A percentile compares a stretch with the other conserved stretches of the same genome.
Evolutionary conservation across 2,329 filamentous ascomycete species (phyloP).

Genomic region (Cladosporium sp.): DNA sequence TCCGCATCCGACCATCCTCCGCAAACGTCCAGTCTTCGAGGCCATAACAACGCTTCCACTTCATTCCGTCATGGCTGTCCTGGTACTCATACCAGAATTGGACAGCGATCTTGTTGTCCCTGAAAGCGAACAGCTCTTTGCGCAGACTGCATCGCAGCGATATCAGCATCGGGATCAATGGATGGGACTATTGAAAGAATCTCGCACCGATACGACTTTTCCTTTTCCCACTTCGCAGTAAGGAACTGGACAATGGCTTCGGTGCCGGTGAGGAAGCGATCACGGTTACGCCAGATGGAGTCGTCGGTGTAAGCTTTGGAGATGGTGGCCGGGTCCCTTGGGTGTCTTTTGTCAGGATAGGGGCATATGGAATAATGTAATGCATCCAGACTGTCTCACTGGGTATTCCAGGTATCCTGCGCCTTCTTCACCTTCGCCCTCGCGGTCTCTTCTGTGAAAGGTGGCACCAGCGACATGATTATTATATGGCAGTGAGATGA

Average conservation of each 20-base stretch:
- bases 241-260: constrained; percentile 68
- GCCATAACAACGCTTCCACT: constrained; percentile 88
- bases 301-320: constrained; percentile 73
- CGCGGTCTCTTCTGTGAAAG: constrained; percentile 74
- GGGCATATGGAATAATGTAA: not conserved
- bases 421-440: constrained; percentile 77
- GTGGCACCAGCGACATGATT: constrained; percentile 57
- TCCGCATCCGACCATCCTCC: constrained; percentile 68
- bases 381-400: constrained; percentile 45
- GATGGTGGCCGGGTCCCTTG: constrained; percentile 63
- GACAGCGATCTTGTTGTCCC: constrained; percentile 74
- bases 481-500: not conserved
- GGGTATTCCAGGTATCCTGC: constrained; percentile 80
- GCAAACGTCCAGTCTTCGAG: constrained; percentile 79
- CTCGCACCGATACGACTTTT: constrained; percentile 62
- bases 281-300: constrained; percentile 79
- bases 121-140: constrained; percentile 81
- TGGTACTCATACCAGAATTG: constrained; percentile 90
- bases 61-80: constrained; percentile 60
- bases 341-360: not conserved
- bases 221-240: constrained; percentile 70
- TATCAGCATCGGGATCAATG: not conserved
- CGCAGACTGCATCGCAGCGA: constrained; percentile 50
- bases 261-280: constrained; percentile 67
- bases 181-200: not conserved